A percentile compares a stretch with the other conserved stretches of the same genome.
These are phyloP conservation scores for Rhizopus delemar DNA, from an alignment of 371 early-diverging fungal genomes.

Conservation along the genomic window DNA sequence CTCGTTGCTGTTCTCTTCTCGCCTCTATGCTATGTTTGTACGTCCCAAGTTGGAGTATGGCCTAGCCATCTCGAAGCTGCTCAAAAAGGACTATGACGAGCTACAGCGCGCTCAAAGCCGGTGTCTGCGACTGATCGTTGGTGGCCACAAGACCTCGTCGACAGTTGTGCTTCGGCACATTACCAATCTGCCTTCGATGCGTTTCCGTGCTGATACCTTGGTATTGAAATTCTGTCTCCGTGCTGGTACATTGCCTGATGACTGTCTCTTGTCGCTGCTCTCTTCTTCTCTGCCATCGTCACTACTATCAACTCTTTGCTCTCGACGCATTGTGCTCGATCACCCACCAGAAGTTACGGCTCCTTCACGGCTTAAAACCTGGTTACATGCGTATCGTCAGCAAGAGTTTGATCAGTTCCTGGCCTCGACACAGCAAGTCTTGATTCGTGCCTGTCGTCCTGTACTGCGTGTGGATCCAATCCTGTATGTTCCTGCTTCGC, in stretches of 20 bases:
- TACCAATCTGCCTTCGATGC: constrained; percentile 16
- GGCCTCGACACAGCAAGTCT: no score
- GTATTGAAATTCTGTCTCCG: constrained; percentile 7
- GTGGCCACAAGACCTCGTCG: neutral
- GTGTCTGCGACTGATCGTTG: no score
- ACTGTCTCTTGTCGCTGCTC: constrained; percentile 8
- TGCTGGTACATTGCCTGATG: neutral
- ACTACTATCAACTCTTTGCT: no score
- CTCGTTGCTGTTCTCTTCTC: no score
- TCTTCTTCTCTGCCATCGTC: neutral
- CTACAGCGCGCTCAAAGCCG: no score
- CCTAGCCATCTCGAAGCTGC: no score
- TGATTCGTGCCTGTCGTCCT: neutral
- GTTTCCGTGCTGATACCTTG: constrained; percentile 3
- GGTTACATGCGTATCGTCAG: no score
- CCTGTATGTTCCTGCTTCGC: neutral
- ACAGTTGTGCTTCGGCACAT: constrained; percentile 23
- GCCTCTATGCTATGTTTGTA: no score
- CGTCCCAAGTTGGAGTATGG: no score
- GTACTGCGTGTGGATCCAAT: no score
- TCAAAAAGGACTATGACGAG: no score
- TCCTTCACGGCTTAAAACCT: neutral
- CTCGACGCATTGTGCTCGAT: neutral
- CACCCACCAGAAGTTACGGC: neutral
- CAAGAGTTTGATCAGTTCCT: neutral